Base-by-base conservation (phyloP, 2,329 filamentous ascomycete species). In the Microsporum audouinii region DNA sequence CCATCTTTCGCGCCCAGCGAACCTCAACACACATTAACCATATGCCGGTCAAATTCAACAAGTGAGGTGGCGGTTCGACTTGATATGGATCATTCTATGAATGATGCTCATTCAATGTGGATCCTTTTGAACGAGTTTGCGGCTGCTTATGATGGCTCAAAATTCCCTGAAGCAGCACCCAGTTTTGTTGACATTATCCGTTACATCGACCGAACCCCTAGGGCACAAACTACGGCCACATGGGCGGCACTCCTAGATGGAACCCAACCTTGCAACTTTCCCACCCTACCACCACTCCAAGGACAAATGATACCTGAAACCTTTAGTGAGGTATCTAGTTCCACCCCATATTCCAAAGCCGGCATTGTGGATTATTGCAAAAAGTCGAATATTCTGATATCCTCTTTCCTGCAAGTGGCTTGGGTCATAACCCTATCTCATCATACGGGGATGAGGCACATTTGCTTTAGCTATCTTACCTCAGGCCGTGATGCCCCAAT, bases 401-500 rank as follows among this genome's bases (percentile, higher is more conserved):
- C 80, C 0, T 79, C 76, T 45, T 65, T 83, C 1, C 71, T 84
- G 0, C 79, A 82, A 59, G 72, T 80, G 33, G 74, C 75, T 0
- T 84, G 82, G 82, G 78, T 76, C 0, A 71, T 83, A n/a, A 73
- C 80, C 0, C 66, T 84, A 2, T 72, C 76, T 1, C 70, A 70
- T 2, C 81, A 80, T 64, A 80, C 80, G 1, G 76, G 75, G 0
- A 69, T 71, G 0, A 70, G 72, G 1, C 76, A 80, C 39, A 75
- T 82, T 0, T 79, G 77, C 36, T 84, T 83, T 62, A 81, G 81
- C 0, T 80, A 82, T 61, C 75, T 83, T 0, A 69, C 80, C 2
- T 80, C 79, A 0, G 82, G 82, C 1, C 74, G 82, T 12, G 81
- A 84, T 62, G 73, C 78, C 2, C 76, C 79, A 0, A 71, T 84